phyloP scores from a whole-genome alignment of 139 green algal genomes.

The Volvox africanus region DNA sequence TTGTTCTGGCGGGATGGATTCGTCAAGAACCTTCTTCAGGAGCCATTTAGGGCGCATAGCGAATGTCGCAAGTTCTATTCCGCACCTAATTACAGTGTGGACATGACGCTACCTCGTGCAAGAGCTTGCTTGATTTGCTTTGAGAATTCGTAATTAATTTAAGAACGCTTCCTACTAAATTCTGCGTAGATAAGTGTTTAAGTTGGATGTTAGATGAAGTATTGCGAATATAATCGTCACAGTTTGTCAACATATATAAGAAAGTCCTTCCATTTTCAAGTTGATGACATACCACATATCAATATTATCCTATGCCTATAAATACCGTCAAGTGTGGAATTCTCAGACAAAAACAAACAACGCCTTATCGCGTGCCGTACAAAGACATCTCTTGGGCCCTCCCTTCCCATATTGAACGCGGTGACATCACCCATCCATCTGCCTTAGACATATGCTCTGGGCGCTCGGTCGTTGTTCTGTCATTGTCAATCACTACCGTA shows the following conservation, averaged over 20 bases:
- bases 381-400: not conserved
- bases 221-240: not conserved
- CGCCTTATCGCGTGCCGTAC: constrained; percentile 17
- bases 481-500: not conserved
- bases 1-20: no score
- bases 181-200: no score
- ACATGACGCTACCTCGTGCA: not conserved
- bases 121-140: not conserved
- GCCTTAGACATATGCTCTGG: not conserved
- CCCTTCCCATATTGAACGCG: not conserved
- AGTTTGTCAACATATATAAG: not conserved
- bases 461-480: not conserved
- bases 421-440: not conserved
- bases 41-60: no score
- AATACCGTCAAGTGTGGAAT: not conserved
- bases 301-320: not conserved
- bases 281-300: not conserved
- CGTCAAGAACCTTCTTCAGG: no score
- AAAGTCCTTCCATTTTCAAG: not conserved
- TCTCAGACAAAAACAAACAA: not conserved
- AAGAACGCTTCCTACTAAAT: no score
- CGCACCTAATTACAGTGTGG: no score
- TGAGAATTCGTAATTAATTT: no score
- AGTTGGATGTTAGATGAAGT: no score
- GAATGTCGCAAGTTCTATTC: no score